phyloP scores from a whole-genome alignment of 441 rosid genomes.

The Macaranga tanarius region DNA sequence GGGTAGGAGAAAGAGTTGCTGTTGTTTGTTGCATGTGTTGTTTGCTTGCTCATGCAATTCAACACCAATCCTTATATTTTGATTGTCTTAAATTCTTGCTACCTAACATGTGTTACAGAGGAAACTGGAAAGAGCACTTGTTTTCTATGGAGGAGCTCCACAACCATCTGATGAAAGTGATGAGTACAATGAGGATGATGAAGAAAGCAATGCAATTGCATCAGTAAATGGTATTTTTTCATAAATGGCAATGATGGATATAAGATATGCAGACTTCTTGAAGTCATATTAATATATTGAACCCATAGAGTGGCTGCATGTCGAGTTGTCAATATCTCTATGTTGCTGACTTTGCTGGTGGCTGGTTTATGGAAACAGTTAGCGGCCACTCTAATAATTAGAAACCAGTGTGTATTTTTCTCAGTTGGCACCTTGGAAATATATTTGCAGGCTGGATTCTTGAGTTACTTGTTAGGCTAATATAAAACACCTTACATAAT shows the following conservation, averaged over 20 bases:
- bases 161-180: constrained; percentile 30
- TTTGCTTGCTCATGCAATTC: constrained; percentile 6
- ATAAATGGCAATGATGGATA: constrained; percentile 15
- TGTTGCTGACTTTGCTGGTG: not conserved
- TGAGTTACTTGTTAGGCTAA: not conserved
- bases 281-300: not conserved
- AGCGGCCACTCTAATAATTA: not conserved
- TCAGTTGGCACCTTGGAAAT: not conserved
- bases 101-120: constrained; percentile 45
- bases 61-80: not conserved
- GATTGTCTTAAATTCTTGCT: not conserved
- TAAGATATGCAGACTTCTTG: constrained; percentile 1
- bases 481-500: not conserved
- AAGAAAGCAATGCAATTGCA: constrained; percentile 44
- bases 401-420: not conserved
- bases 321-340: not conserved
- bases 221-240: constrained; percentile 50
- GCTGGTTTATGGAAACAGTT: too few species aligned
- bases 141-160: constrained; percentile 42
- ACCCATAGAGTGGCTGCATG: not conserved
- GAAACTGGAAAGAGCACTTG: constrained; percentile 63
- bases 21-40: not conserved
- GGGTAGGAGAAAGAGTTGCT: not conserved
- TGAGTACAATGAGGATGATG: constrained; percentile 39
- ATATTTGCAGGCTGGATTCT: not conserved